A percentile compares a stretch with the other conserved stretches of the same genome.
phyloP scores from a whole-genome alignment of 805 yeast genomes.

The Pichia pseudocactophila region DNA sequence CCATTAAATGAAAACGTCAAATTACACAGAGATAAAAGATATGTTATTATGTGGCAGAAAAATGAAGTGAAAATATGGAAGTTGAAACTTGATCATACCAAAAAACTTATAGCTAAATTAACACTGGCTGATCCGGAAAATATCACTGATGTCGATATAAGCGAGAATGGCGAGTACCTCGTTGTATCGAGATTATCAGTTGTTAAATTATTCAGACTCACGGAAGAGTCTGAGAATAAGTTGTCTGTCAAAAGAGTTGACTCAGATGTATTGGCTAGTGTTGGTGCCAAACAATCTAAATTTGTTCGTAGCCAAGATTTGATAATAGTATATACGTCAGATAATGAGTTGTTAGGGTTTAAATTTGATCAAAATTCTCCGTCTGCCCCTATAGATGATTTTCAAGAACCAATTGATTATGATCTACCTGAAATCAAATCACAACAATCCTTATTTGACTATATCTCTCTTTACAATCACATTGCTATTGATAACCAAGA shows the following conservation, averaged over 20 bases:
- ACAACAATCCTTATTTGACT: constrained; percentile 13
- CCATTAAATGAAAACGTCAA: constrained; percentile 21
- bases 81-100: constrained; percentile 32
- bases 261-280: constrained; percentile 29
- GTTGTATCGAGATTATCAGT: constrained; percentile 64
- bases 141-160: constrained; percentile 58
- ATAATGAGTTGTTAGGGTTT: constrained; percentile 40
- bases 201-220: constrained; percentile 59
- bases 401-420: constrained; percentile 24
- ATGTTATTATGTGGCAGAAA: constrained; percentile 73
- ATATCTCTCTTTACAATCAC: constrained; percentile 43
- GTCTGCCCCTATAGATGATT: constrained; percentile 32
- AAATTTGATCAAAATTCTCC: constrained; percentile 31
- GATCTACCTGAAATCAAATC: constrained; percentile 22
- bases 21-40: constrained; percentile 37
- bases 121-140: constrained; percentile 69
- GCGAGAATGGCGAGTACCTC: constrained; percentile 54
- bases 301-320: constrained; percentile 33
- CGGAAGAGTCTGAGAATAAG: constrained; percentile 33
- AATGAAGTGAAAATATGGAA: constrained; percentile 78
- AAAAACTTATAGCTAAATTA: constrained; percentile 57
- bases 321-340: constrained; percentile 44
- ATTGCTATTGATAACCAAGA: constrained; percentile 40
- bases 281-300: constrained; percentile 48
- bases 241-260: constrained; percentile 45